Percentiles rank a stretch among this genome's conserved stretches.
These are phyloP conservation scores for Cytospora leucostoma DNA, from an alignment of 2,329 filamentous ascomycete species.

Conservation along the genomic window DNA sequence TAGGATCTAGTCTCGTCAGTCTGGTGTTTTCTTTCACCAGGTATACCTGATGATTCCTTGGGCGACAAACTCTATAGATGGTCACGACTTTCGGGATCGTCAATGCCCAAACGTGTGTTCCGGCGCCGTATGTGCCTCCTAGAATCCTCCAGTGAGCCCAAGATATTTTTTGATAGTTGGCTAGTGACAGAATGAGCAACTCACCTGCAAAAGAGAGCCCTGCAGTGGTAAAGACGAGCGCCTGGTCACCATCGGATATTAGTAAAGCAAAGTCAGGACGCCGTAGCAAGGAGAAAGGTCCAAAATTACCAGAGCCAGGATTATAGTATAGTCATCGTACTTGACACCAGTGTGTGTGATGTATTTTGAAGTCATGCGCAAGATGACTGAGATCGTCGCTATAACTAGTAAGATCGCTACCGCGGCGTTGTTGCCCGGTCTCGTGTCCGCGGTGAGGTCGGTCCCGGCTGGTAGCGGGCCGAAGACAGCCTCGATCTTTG, in stretches of 20 bases:
- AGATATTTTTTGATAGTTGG: neutral
- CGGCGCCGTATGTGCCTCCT: conserved; percentile 11
- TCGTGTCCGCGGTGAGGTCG: neutral
- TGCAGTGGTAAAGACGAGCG: neutral
- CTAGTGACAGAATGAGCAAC: neutral
- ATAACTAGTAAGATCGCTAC: conserved; percentile 2
- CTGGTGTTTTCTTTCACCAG: neutral
- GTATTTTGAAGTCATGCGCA: neutral
- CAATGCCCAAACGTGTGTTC: conserved; percentile 14
- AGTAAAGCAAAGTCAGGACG: neutral
- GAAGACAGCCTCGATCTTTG: conserved; percentile 1
- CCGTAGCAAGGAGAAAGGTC: neutral
- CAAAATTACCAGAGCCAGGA: neutral
- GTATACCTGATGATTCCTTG: neutral
- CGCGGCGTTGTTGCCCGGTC: conserved; percentile 5
- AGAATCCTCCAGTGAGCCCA: neutral
- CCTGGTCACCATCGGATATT: neutral
- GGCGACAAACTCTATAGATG: conserved; percentile 5
- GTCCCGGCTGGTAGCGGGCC: neutral
- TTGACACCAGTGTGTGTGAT: neutral
- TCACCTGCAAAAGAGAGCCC: conserved; percentile 1
- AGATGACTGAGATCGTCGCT: neutral
- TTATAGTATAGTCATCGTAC: neutral
- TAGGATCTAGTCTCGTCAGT: conserved; percentile 19
- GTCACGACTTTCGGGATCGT: conserved; percentile 3